These are phyloP conservation scores for Paracorniculantispora psalliotae DNA, from an alignment of 2,329 filamentous ascomycete genomes.

Conservation along the genomic window DNA sequence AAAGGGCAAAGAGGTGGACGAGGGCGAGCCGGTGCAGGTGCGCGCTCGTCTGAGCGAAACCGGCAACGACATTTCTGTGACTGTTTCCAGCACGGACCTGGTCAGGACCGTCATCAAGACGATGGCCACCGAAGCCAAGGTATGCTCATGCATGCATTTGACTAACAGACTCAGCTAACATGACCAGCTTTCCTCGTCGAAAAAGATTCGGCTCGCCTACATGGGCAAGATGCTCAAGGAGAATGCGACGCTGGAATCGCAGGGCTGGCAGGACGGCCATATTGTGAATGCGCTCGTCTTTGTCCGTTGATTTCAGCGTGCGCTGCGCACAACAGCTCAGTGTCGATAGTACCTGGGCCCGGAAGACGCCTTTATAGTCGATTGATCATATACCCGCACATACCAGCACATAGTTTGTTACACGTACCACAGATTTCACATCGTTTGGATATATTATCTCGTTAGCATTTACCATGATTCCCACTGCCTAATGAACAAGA, in stretches of 20 bases:
- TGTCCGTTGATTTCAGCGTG: conserved; percentile 39
- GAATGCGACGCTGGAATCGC: conserved; percentile 55
- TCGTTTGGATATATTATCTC: background rate
- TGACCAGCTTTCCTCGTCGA: conserved; percentile 51
- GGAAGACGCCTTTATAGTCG: too few species aligned
- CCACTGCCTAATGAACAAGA: background rate
- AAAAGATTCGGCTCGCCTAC: conserved; percentile 68
- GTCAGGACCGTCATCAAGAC: conserved; percentile 59
- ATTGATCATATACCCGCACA: conserved; percentile 9
- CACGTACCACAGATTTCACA: too few species aligned
- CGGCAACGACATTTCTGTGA: conserved; percentile 57
- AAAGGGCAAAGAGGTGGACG: conserved; percentile 54
- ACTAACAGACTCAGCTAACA: background rate
- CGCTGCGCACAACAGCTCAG: too few species aligned
- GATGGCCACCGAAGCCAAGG: conserved; percentile 58
- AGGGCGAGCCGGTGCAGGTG: conserved; percentile 52
- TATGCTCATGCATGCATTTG: conserved; percentile 34
- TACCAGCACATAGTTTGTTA: background rate
- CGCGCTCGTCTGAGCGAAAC: conserved; percentile 62
- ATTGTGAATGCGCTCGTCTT: conserved; percentile 74
- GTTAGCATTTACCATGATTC: background rate
- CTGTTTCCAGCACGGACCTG: conserved; percentile 54
- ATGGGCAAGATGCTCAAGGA: conserved; percentile 77
- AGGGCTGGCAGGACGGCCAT: conserved; percentile 72
- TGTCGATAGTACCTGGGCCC: too few species aligned